phyloP scores from a whole-genome alignment of 352 stramenopile genomes.

The Globisporangium carolinianum region DNA sequence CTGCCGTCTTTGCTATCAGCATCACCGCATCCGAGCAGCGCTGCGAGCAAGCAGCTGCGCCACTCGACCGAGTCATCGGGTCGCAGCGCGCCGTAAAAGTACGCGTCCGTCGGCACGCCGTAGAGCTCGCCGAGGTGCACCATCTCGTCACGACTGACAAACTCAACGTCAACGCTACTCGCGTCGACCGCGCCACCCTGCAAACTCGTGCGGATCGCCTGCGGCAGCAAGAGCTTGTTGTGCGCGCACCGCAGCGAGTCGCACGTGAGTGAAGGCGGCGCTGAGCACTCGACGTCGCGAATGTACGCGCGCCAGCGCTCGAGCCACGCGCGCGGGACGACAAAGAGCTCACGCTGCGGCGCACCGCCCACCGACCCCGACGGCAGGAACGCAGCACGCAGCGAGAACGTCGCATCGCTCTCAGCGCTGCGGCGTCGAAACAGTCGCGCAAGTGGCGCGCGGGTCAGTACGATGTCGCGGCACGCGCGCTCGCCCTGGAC shows the following conservation, averaged over 20 bases:
- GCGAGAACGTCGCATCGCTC: conserved; percentile 25
- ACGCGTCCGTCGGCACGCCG: conserved; percentile 29
- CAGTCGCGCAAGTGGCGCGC: conserved; percentile 35
- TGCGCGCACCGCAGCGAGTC: conserved; percentile 43
- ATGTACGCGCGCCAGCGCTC: conserved; percentile 65
- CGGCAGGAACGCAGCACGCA: conserved; percentile 42
- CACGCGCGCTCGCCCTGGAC: conserved; percentile 43
- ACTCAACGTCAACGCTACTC: conserved; percentile 46
- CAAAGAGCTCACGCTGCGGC: conserved; percentile 35
- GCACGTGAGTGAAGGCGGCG: conserved; percentile 23
- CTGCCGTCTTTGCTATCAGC: conserved; percentile 3
- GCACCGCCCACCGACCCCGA: conserved; percentile 15
- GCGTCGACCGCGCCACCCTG: conserved; percentile 33
- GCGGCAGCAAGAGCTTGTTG: conserved; percentile 44
- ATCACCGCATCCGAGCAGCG: conserved; percentile 12
- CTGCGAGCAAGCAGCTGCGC: conserved; percentile 37
- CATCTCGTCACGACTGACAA: conserved; percentile 58
- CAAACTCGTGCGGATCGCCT: conserved; percentile 30
- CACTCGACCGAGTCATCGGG: conserved; percentile 25
- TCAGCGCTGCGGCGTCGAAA: conserved; percentile 34
- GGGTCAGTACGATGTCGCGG: conserved; percentile 56
- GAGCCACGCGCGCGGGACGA: conserved; percentile 56
- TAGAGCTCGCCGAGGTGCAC: conserved; percentile 49
- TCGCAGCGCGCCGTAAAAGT: conserved; percentile 45
- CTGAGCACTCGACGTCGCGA: conserved; percentile 45